These are phyloP conservation scores for Cystofilobasidium capitatum DNA, from an alignment of 768 basidiomycete genomes.

Conservation along the genomic window DNA sequence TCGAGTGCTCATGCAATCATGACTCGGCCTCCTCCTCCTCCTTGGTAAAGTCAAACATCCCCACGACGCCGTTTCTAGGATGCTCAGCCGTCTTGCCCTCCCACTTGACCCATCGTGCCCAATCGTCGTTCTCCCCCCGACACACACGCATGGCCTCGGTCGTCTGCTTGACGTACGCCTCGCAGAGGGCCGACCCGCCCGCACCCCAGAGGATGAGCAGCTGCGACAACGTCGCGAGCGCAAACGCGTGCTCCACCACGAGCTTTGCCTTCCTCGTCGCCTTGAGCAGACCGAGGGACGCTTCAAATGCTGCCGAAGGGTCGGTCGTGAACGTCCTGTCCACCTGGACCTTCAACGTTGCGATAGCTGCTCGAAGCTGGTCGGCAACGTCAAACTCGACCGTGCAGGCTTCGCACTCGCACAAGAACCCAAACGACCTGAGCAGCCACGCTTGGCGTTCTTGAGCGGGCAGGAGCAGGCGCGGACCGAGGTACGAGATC, in stretches of 20 bases:
- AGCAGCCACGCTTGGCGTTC: constrained; percentile 4
- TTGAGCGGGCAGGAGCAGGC: constrained; percentile 13
- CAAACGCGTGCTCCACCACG: constrained; percentile 19
- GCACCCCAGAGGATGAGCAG: constrained; percentile 18
- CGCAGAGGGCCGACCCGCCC: neutral
- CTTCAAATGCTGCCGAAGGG: neutral
- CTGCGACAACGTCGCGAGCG: constrained; percentile 15
- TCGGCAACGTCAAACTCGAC: neutral
- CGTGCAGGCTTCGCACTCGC: constrained; percentile 9
- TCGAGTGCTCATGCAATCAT: too few species aligned
- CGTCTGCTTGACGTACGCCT: constrained; percentile 7
- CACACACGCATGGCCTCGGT: neutral
- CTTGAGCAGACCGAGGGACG: neutral
- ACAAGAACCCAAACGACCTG: constrained; percentile 13
- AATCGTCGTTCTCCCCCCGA: constrained; percentile 16
- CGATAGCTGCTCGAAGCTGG: neutral
- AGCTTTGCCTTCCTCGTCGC: constrained; percentile 3
- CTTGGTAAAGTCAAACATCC: constrained; percentile 9
- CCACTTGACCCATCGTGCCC: constrained; percentile 2
- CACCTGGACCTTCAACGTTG: neutral
- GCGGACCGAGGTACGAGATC: constrained; percentile 24
- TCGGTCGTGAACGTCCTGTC: constrained; percentile 1
- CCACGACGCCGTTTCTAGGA: constrained; percentile 12
- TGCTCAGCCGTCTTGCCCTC: constrained; percentile 9
- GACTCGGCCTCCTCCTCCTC: too few species aligned